phyloP scores from a whole-genome alignment of 192 early-diverging fungal species.

The Linderina pennispora region DNA sequence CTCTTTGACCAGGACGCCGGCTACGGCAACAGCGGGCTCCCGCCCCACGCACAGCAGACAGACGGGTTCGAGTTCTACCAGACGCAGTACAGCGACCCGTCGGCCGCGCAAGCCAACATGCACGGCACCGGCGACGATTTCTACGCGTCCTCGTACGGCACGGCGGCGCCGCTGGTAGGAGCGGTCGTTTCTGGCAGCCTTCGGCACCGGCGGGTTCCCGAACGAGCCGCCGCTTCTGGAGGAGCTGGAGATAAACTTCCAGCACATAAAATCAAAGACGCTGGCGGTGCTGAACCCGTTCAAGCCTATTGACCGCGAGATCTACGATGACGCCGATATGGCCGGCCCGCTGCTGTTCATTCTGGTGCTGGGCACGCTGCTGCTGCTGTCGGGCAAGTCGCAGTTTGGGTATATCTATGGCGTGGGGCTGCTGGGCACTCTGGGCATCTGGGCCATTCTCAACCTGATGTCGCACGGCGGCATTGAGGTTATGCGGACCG shows the following conservation, averaged over 20 bases:
- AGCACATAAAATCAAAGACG: constrained; percentile 82
- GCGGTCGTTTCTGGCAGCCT: constrained; percentile 59
- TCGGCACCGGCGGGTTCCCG: constrained; percentile 86
- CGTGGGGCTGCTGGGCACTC: constrained; percentile 79
- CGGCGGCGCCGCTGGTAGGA: constrained; percentile 41
- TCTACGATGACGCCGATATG: constrained; percentile 96
- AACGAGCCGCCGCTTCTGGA: constrained; percentile 93
- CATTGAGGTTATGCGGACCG: constrained; percentile 80
- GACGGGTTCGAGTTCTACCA: constrained; percentile 47
- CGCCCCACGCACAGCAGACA: constrained; percentile 9
- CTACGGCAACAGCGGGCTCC: constrained; percentile 6
- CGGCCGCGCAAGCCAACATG: constrained; percentile 5
- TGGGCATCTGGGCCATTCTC: constrained; percentile 79
- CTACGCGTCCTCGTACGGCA: constrained; percentile 42
- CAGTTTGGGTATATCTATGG: constrained; percentile 99
- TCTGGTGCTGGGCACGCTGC: constrained; percentile 82
- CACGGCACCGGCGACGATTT: constrained; percentile 42
- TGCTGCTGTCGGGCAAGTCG: constrained; percentile 85
- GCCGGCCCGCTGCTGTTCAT: constrained; percentile 92
- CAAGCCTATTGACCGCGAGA: constrained; percentile 63
- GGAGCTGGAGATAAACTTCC: constrained; percentile 93
- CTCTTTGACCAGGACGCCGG: constrained; percentile 42
- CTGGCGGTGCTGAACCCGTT: constrained; percentile 85
- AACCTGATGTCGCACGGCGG: constrained; percentile 92
- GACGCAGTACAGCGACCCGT: constrained; percentile 40